These are phyloP conservation scores for Acrocalymma vagum DNA, from an alignment of 2,329 filamentous ascomycete species.

Conservation along the genomic window DNA sequence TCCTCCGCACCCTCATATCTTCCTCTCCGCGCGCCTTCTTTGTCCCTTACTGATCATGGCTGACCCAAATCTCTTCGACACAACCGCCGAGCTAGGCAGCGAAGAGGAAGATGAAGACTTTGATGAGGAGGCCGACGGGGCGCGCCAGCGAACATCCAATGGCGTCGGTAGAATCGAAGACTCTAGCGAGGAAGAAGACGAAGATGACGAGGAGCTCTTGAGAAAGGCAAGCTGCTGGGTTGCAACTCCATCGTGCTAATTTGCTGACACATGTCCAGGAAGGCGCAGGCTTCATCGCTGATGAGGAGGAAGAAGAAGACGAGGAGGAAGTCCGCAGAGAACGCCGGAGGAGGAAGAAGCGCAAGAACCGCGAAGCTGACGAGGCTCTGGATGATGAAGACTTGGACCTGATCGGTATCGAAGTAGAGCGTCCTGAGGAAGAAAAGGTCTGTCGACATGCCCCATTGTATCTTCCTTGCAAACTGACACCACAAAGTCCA, in stretches of 20 bases:
- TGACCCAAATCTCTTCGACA: conserved; percentile 75
- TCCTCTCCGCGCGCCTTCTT: conserved; percentile 33
- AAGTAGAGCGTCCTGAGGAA: conserved; percentile 71
- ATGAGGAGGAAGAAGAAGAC: conserved; percentile 82
- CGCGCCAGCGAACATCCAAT: conserved; percentile 32
- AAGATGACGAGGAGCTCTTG: conserved; percentile 48
- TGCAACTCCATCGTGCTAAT: background rate
- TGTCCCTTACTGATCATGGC: conserved; percentile 38
- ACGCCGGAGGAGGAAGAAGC: conserved; percentile 77
- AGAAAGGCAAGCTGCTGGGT: conserved; percentile 32
- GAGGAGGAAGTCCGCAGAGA: conserved; percentile 63
- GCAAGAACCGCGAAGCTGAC: conserved; percentile 80
- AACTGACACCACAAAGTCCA: conserved; percentile 65
- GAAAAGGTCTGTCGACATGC: conserved; percentile 66
- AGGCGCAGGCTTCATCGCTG: conserved; percentile 94
- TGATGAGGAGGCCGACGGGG: conserved; percentile 37
- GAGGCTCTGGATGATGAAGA: conserved; percentile 92
- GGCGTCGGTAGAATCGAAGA: conserved; percentile 43
- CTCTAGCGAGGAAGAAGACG: conserved; percentile 51
- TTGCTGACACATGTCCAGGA: conserved; percentile 63
- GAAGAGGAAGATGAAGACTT: conserved; percentile 50
- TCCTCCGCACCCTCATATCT: conserved; percentile 14
- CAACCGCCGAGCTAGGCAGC: conserved; percentile 84
- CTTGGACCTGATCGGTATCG: conserved; percentile 90
- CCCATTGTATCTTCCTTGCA: conserved; percentile 6